Conservation (phyloP, 2,329 filamentous ascomycete genomes). For the Domatiomyces catenatus region DNA sequence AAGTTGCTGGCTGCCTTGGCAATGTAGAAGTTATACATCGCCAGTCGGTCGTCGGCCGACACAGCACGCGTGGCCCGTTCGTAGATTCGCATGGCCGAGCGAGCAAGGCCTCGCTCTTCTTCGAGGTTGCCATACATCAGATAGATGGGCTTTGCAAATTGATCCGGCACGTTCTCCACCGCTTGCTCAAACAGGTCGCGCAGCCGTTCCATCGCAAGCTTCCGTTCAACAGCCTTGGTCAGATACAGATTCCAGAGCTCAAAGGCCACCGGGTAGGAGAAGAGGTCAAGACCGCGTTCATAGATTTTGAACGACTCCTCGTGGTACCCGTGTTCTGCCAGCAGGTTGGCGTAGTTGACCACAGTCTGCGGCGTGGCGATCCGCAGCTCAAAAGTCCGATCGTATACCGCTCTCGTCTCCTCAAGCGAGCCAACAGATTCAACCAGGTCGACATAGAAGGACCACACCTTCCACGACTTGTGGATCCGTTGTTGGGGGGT, state of each 20-base stretch:
- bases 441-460: slow-evolving; percentile 95
- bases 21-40: slow-evolving; percentile 99
- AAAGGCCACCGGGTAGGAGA: slow-evolving; percentile 94
- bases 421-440: slow-evolving; percentile 85
- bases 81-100: slow-evolving; percentile 98
- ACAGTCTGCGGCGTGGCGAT: slow-evolving; percentile 97
- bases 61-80: slow-evolving; percentile 91
- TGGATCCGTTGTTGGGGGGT: slow-evolving; percentile 92
- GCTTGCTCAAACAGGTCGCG: slow-evolving; percentile 95
- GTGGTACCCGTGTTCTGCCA: slow-evolving; percentile 89
- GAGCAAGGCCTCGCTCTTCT: slow-evolving; percentile 82
- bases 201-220: slow-evolving; percentile 85
- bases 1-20: slow-evolving; percentile 98
- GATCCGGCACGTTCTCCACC: slow-evolving; percentile 82
- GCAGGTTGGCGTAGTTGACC: slow-evolving; percentile 90
- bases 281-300: slow-evolving; percentile 90
- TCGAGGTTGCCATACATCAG: slow-evolving; percentile 97
- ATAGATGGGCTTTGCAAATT: slow-evolving; percentile 90
- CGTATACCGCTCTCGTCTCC: slow-evolving; percentile 87
- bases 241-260: slow-evolving; percentile 98
- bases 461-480: slow-evolving; percentile 99
- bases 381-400: slow-evolving; percentile 91
- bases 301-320: slow-evolving; percentile 98
- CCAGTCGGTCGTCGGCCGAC: slow-evolving; percentile 79
- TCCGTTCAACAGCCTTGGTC: slow-evolving; percentile 90